These are phyloP conservation scores for Colletotrichum theobromicola DNA, from an alignment of 2,329 filamentous ascomycete genomes.

Conservation along the genomic window DNA sequence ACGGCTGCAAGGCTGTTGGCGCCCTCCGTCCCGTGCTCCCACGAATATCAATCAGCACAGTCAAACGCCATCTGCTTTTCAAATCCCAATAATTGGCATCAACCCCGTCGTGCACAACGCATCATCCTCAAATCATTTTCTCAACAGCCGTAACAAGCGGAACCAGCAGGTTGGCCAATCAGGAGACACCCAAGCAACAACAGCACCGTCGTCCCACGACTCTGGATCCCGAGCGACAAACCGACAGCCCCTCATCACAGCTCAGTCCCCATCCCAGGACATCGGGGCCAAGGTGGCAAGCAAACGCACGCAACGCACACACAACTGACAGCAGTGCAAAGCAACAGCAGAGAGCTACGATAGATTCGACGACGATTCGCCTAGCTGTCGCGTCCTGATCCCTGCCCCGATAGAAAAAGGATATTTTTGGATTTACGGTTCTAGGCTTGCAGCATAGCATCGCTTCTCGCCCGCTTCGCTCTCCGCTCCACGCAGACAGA, in stretches of 20 bases:
- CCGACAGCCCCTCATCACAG: not conserved
- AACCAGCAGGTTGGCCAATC: not conserved
- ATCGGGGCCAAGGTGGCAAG: not conserved
- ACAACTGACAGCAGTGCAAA: not conserved
- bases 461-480: not conserved
- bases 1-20: not conserved
- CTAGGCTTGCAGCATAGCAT: not conserved
- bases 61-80: not conserved
- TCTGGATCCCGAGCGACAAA: not conserved
- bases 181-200: not conserved
- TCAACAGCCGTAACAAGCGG: not conserved
- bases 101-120: not conserved
- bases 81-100: not conserved
- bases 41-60: not conserved
- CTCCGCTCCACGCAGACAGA: constrained; percentile 2
- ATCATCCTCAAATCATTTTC: not conserved
- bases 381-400: not conserved
- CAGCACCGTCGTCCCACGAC: not conserved
- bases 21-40: not conserved
- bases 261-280: not conserved
- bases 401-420: not conserved
- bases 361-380: not conserved
- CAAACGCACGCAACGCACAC: not conserved
- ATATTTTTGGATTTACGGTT: constrained; percentile 17
- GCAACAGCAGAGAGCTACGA: not conserved